Base-by-base conservation (phyloP, 2,329 filamentous ascomycete genomes). In the Byssochlamys sp. region DNA sequence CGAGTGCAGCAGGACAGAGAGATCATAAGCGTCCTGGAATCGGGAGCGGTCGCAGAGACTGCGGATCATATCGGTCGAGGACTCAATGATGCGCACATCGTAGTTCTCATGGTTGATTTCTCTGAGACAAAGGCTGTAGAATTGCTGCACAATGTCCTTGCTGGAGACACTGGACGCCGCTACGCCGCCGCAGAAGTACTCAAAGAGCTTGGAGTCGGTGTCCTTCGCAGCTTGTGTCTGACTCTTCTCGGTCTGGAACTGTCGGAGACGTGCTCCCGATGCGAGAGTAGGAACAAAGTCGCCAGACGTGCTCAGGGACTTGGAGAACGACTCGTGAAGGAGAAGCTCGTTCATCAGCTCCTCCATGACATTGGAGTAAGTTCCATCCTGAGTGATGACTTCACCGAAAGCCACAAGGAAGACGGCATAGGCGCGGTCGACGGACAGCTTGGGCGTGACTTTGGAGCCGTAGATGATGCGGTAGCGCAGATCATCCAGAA, bases 381-480 rank as follows among this genome's bases (percentile, higher is more conserved):
- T 66, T 24, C 67, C 65, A 14, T 70, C 69, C 49, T 71, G 71
- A 49, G 68, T 67, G 25, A 79, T 69, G 11, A 70, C 66, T 58
- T 76, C 73, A 57, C 78, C 75, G 49, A 80, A 76, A 1, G 73
- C 67, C 12, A 77, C 73, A 5, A 78, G 67, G 62, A 80, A 80
- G 2, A 78, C 69, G 9, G 77, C 76, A 7, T 74, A 73, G 1
- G 66, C 59, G 59, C 69, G 66, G 60, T 73, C 67, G 55, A 71
- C 64, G 59, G 73, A 57, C 1, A 63, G 54, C 45, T 63, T 63
- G 5, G 64, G 64, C 1, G 66, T 64, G 5, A 64, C 65, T 45
- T 72, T 63, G 45, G 78, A 74, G 35, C 75, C 73, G 25, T 77
- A 75, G 29, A 81, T 74, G n/a, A 81, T 73, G 58, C 80, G 77